A percentile compares a stretch with the other conserved stretches of the same genome.
Conservation (phyloP, 805 yeast species). For the Saccharomycopsis synnaedendra region DNA sequence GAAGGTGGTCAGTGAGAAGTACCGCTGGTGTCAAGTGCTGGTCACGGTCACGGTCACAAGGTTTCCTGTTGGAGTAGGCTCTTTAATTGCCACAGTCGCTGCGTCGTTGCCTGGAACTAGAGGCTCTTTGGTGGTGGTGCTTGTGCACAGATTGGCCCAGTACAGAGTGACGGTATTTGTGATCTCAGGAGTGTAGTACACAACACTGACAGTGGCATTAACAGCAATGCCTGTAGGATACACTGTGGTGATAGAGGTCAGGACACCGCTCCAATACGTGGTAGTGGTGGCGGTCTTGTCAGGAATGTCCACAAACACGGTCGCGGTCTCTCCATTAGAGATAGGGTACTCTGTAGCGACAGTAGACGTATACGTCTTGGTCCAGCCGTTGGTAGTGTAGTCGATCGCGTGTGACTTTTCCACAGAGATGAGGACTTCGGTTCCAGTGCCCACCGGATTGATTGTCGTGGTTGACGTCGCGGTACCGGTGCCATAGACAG, state of each 20-base stretch:
- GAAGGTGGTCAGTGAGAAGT: too few species aligned
- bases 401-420: neutral
- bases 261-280: neutral
- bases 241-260: too few species aligned
- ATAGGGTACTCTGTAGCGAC: too few species aligned
- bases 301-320: neutral
- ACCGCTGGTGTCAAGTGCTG: too few species aligned
- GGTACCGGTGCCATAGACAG: slow-evolving; percentile 1
- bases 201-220: too few species aligned
- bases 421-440: slow-evolving; percentile 1
- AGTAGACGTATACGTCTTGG: too few species aligned
- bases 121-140: neutral
- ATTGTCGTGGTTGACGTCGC: slow-evolving; percentile 3
- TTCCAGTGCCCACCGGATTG: slow-evolving; percentile 1
- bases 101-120: neutral
- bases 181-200: neutral
- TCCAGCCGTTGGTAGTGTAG: neutral
- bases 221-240: too few species aligned
- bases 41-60: neutral
- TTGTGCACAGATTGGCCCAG: neutral
- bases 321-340: neutral
- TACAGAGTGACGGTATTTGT: neutral
- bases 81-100: neutral
- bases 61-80: neutral
- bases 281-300: neutral